Evolutionary conservation across 2,329 filamentous ascomycete species (phyloP).

Genomic region (Aureobasidium lini): DNA sequence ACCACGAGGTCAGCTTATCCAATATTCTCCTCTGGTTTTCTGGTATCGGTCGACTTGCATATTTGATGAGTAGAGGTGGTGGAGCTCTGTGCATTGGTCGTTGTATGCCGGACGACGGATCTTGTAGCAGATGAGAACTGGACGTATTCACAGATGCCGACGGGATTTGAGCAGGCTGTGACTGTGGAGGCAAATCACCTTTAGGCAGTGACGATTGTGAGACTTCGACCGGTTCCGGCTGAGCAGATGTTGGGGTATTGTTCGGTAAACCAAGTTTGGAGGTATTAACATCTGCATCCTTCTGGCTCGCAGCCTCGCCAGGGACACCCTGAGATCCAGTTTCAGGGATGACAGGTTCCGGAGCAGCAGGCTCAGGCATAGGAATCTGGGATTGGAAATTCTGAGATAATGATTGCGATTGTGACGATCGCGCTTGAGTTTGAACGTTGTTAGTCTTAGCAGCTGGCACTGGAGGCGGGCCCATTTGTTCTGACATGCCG

Average conservation of each 20-base stretch:
- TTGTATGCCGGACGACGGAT: not conserved
- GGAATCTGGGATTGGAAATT: not conserved
- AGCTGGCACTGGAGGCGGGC: not conserved
- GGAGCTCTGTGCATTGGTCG: not conserved
- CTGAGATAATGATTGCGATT: not conserved
- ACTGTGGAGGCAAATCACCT: not conserved
- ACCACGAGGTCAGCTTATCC: conserved; percentile 35
- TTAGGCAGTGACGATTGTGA: conserved; percentile 7
- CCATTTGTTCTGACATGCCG: not conserved
- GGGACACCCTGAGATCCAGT: no score
- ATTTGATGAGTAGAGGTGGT: conserved; percentile 13
- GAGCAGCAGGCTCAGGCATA: not conserved
- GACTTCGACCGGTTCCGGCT: conserved; percentile 1
- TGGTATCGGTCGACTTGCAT: conserved; percentile 28
- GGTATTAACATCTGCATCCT: not conserved
- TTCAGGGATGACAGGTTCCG: not conserved
- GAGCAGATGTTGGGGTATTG: not conserved
- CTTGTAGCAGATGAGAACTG: conserved; percentile 11
- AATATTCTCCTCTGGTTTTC: conserved; percentile 45
- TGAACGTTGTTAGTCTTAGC: not conserved
- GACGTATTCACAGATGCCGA: conserved; percentile 12
- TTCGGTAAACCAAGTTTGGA: not conserved
- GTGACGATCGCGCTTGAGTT: not conserved
- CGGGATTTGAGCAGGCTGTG: not conserved
- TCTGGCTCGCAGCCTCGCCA: not conserved